Evolutionary conservation across 257 asterid species (phyloP).

Genomic region (Solanum neorickii): DNA sequence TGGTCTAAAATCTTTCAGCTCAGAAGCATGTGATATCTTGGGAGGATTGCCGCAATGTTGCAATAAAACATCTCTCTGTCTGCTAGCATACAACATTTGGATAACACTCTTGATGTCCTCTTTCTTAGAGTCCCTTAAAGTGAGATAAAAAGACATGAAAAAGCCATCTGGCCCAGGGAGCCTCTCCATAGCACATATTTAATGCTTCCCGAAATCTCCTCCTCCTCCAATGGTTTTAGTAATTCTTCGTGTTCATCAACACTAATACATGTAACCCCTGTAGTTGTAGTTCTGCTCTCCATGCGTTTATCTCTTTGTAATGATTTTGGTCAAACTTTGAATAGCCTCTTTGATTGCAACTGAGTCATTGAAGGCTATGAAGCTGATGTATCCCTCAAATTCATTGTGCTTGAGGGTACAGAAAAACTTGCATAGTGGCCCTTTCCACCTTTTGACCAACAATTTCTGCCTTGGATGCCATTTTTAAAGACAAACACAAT

Average conservation of each 20-base stretch:
- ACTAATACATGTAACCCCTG: not conserved
- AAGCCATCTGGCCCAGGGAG: not conserved
- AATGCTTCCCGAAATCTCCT: not conserved
- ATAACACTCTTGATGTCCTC: not conserved
- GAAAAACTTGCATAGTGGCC: not conserved
- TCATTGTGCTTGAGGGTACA: not conserved
- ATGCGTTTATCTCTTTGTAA: not conserved
- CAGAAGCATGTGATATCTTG: not conserved
- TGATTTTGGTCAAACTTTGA: not conserved
- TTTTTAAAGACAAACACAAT: not conserved
- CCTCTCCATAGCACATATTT: not conserved
- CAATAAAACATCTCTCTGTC: not conserved
- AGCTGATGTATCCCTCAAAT: not conserved
- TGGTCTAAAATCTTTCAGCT: not conserved
- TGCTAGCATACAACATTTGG: not conserved
- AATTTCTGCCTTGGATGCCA: not conserved
- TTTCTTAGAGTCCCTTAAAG: not conserved
- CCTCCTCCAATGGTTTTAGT: not conserved
- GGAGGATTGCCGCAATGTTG: not conserved
- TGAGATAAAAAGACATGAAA: not conserved
- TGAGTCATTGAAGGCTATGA: not conserved
- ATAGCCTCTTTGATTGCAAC: not conserved
- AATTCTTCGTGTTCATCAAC: not conserved
- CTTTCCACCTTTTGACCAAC: not conserved
- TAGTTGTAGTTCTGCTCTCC: not conserved